phyloP scores from a whole-genome alignment of 2,329 filamentous ascomycete species.

The Camptophora hylomeconis region DNA sequence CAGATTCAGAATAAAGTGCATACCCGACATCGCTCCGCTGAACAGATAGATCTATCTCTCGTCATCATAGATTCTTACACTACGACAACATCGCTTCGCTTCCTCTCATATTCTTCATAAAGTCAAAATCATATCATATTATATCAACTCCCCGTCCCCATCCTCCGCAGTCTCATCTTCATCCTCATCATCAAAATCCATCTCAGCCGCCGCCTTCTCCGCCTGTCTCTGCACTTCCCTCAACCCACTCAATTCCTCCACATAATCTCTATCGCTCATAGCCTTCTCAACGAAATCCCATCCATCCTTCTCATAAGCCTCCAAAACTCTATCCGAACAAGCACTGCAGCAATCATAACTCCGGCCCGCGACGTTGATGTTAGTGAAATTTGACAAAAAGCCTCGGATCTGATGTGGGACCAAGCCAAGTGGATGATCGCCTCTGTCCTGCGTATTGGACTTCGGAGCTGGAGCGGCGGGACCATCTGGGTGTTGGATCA shows the following conservation, averaged over 20 bases:
- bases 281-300: conserved; percentile 50
- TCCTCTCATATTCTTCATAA: too few relatives aligned
- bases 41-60: too few relatives aligned
- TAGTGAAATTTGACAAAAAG: conserved; percentile 48
- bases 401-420: conserved; percentile 53
- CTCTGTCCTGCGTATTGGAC: conserved; percentile 20
- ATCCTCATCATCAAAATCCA: conserved; percentile 32
- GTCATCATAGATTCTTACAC: too few relatives aligned
- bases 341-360: conserved; percentile 51
- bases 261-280: conserved; percentile 47
- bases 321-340: conserved; percentile 43
- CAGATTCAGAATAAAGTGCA: too few relatives aligned
- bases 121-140: conserved; percentile 6
- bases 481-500: conserved; percentile 67
- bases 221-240: conserved; percentile 39
- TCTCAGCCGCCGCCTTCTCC: conserved; percentile 30
- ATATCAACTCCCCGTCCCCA: conserved; percentile 24
- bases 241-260: conserved; percentile 49
- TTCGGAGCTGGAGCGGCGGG: conserved; percentile 20
- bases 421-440: conserved; percentile 34
- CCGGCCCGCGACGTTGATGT: conserved; percentile 41
- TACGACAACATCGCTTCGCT: too few relatives aligned
- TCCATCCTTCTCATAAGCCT: conserved; percentile 38
- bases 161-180: conserved; percentile 19
- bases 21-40: too few relatives aligned